Evolutionary conservation across 208 protist genomes (phyloP), one percentile per base, ranked within the genome.

Genomic region (Leptomonas pyrrhocoris): DNA sequence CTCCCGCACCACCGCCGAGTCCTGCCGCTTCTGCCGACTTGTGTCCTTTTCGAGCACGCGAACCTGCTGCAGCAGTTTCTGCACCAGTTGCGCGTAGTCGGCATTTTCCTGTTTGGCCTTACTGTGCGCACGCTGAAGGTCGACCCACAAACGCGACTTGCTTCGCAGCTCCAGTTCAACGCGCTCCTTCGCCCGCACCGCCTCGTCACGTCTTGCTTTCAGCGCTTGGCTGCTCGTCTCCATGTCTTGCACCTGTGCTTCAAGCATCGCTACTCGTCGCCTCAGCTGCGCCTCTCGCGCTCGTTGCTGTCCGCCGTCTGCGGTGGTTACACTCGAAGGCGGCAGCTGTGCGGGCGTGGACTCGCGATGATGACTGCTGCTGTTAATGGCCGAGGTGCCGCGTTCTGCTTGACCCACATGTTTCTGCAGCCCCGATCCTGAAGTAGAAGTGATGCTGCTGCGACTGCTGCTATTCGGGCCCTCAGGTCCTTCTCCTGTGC

Each of bases 11-110:
- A 67, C 68, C n/a, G 57, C 13, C 25, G 57, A 53, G 40, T 67
- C 62, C 60, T 73, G 74, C 31, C 75, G 58, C 40, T 54, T 74
- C 61, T 79, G 70, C 16, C 76, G 67, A 16, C 58, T 27, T 2
- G 76, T 63, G 55, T 74, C 72, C 46, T 68, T 68, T 59, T 90
- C 82, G 18, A 92, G 67, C 27, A 58, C 53, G 30, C 73, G 70
- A 18, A 87, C 61, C 58, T 81, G 77, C 60, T 75, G 70, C 43
- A 79, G 51, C 11, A 92, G 74, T 58, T 63, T 74, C 70, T 82
- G 71, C 28, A 88, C 79, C 12, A 83, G 61, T 34, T 74, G 79
- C 27, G 77, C 56, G 50, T 84, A 87, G 16, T 87, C 77, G 8
- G 43, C 69, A 38, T 85, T 83, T 54, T 87, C 79, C 31, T 73